Evolutionary conservation across 352 stramenopile species (phyloP).

Genomic region (Discostella stelligera): DNA sequence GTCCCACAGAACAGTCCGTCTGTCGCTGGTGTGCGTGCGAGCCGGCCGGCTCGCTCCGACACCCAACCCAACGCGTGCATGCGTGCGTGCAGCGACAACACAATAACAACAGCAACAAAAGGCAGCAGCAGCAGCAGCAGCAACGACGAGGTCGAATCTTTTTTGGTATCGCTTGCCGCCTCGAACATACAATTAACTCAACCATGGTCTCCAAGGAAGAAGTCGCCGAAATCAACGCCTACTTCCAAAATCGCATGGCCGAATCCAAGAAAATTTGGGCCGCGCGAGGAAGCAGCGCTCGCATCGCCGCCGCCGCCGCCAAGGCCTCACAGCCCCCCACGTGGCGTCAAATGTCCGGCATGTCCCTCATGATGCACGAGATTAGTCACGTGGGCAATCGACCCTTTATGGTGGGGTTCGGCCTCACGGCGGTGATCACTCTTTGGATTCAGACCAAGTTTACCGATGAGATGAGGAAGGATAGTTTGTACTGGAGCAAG

Average conservation of each 20-base stretch:
- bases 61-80: too few relatives aligned
- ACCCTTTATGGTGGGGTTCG: constrained; percentile 51
- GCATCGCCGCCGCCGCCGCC: constrained; percentile 28
- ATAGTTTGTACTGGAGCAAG: constrained; percentile 49
- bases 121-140: too few relatives aligned
- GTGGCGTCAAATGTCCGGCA: constrained; percentile 49
- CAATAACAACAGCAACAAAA: too few relatives aligned
- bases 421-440: constrained; percentile 10
- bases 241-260: constrained; percentile 45
- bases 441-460: constrained; percentile 46
- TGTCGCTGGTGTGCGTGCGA: too few relatives aligned
- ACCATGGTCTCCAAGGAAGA: constrained; percentile 42
- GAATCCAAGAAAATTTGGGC: constrained; percentile 52
- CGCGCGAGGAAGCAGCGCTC: constrained; percentile 34
- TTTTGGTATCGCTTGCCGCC: too few relatives aligned
- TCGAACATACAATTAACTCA: neutral
- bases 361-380: constrained; percentile 51
- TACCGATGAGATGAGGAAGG: constrained; percentile 50
- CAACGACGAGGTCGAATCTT: too few relatives aligned
- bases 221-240: constrained; percentile 51
- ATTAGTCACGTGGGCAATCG: constrained; percentile 50
- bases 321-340: constrained; percentile 20
- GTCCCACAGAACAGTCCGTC: too few relatives aligned
- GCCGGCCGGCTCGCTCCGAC: too few relatives aligned
- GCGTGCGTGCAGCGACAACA: too few relatives aligned